Evolutionary conservation across 2,329 filamentous ascomycete species (phyloP), one percentile per base, ranked within the genome.

Genomic region (Cryphonectria japonica): DNA sequence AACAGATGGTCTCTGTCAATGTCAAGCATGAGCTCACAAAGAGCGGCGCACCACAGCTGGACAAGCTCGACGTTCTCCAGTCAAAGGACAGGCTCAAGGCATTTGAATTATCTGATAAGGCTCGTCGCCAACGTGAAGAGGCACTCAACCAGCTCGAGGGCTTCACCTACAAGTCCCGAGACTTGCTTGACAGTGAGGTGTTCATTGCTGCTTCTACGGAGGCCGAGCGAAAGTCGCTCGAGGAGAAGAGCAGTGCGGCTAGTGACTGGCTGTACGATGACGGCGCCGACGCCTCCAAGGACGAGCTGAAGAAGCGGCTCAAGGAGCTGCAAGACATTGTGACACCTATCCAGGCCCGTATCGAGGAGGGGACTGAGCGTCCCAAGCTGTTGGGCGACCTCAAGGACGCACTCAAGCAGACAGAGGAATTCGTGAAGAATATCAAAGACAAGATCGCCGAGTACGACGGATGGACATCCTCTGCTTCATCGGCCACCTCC

Each of bases 261-360:
- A 92, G 93, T 76, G 94, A 97, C 14, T 99, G 96, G 95, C 89
- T 99, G 72, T 96, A 97, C 79, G 93, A 89, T 22, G 94, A 95
- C 63, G 94, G 95, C 69, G 86, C 88, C 22, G 90, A 94, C 65
- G 95, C 96, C 5, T 85, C 88, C 50, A 91, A 90, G 71, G 89
- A 93, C 3, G 89, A 91, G 64, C 87, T 99, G 76, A 93, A 91
- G 79, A 86, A 88, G 69, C 93, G 91, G 79, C 87, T 97, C 66
- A 91, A 93, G 80, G 88, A 88, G 61, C 88, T 99, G 66, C 91
- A 93, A 78, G 88, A 90, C 68, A 88, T 98, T 63, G 92, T 95
- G 67, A 84, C 88, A 43, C 95, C 95, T 1, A 89, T 97, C 37
- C 86, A 94, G 75, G 89, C 87, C 78, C 89, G 96, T 71, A 90